phyloP scores from a whole-genome alignment of 345 rosid species.

The Alliaria petiolata region DNA sequence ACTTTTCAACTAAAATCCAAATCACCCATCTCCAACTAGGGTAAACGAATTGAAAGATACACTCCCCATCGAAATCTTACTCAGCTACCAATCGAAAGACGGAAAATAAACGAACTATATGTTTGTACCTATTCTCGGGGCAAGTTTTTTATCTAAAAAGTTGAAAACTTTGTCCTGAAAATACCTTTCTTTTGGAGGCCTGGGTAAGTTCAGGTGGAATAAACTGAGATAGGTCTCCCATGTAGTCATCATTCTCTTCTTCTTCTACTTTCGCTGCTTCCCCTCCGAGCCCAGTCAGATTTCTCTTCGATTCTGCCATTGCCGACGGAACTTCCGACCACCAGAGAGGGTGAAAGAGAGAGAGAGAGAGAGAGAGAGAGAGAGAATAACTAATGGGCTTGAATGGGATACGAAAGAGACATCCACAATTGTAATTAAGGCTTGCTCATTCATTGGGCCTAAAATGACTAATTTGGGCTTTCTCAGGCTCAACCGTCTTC shows the following conservation, averaged over 20 bases:
- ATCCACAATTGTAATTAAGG: too few species aligned
- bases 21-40: not conserved
- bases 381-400: not conserved
- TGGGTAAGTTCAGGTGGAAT: slow-evolving; percentile 48
- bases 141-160: not conserved
- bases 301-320: slow-evolving; percentile 34
- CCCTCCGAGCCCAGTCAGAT: slow-evolving; percentile 22
- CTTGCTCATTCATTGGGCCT: not conserved
- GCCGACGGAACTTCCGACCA: slow-evolving; percentile 10
- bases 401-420: too few species aligned
- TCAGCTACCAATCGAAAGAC: not conserved
- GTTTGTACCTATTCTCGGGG: not conserved
- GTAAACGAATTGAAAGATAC: not conserved
- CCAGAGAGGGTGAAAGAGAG: not conserved
- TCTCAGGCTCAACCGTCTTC: not conserved
- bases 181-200: slow-evolving; percentile 38
- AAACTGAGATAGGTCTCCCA: slow-evolving; percentile 83
- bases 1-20: not conserved
- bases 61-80: not conserved
- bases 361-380: too few species aligned
- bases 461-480: slow-evolving; percentile 29
- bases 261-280: slow-evolving; percentile 25
- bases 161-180: not conserved
- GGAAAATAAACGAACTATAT: not conserved
- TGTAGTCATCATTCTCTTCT: slow-evolving; percentile 71